Evolutionary conservation across 805 yeast genomes (phyloP), one percentile per base, ranked within the genome.

Genomic region (Candida saitoana): DNA sequence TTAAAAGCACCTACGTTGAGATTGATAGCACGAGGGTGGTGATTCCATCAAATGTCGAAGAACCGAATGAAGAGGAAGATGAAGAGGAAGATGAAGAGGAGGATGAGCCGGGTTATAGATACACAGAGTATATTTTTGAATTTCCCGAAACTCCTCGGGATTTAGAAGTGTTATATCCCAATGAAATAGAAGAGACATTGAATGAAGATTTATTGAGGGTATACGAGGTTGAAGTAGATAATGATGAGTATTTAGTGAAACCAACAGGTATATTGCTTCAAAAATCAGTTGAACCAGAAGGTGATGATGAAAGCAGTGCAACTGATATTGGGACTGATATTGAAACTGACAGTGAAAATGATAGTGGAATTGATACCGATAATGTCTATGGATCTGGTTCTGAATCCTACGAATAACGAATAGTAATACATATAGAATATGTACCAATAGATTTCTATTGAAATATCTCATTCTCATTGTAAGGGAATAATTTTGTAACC

Each of bases 1-100:
- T n/a, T n/a, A 29, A 29, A 29, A 29, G 12, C n/a, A 29, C 32
- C 16, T 29, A 29, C 32, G 32, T 29, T 29, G 32, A 29, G 16
- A 14, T 29, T 29, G 32, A 29, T 5, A 14, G n/a, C 12, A 29
- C 32, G 32, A 29, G 16, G 32, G 16, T 29, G 16, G 32, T 29
- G 16, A 14, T 29, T 12, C 32, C 32, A 12, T 11, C 32, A 14
- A 29, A 29, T 29, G 32, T 29, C 5, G 32, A 29, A 14, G 32
- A 29, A 14, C 32, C 32, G 5, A 6, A 9, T 6, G 32, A 29
- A 5, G 32, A 29, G 5, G 16, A 11, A 12, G 32, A 29, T 12
- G 32, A 22, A 11, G 27, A 22, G 6, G 27, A 22, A 22, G 27
- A 22, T 11, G 32, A 29, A 14, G 32, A 29, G 12, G 16, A 14